Evolutionary conservation across 2,329 filamentous ascomycete species (phyloP), one percentile per base, ranked within the genome.

Genomic region (Microsporum canis): DNA sequence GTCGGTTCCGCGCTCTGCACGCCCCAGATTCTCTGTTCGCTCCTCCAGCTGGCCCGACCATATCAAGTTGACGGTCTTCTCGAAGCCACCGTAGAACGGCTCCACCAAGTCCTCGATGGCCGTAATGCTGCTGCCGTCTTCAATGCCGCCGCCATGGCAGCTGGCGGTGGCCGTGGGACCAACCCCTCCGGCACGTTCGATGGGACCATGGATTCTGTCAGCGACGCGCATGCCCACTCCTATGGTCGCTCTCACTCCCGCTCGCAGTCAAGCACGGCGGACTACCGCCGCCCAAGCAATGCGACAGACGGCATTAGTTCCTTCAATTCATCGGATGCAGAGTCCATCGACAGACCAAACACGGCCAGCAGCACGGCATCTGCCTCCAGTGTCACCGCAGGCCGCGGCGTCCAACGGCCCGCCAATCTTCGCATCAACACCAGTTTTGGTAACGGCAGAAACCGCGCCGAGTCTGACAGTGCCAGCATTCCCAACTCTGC

Each of bases 101-200:
- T 99, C 0, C 94, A 99, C 69, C 82, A 88, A 34, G 83, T 95
- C 0, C 83, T 99, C 3, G 94, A 99, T 72, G 94, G 89, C 56
- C 84, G 92, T 55, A 99, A 97, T 67, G 92, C 94, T 0, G 94
- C 94, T 0, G 94, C 94, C 4, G 91, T 99, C 0, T 99, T 99
- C 79, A 99, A 99, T 66, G 94, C 94, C 0, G 94, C 92, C 0
- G 94, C 94, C 59, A 97, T 97, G 94, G 94, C 91, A 0, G 94
- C 94, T 0, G 94, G 94, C 8, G 91, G 94, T 31, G 94, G 94
- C 0, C 84, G 91, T 56, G 88, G 89, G 56, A 89, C 92, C 33
- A 86, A 88, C 59, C 89, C 84, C 68, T 68, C 80, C 41, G 84
- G 82, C 67, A 79, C 83, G 4, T 75, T 79, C 5, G 76, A 75